Conservation (phyloP, 768 basidiomycete genomes). For the Amylocystis lapponica region DNA sequence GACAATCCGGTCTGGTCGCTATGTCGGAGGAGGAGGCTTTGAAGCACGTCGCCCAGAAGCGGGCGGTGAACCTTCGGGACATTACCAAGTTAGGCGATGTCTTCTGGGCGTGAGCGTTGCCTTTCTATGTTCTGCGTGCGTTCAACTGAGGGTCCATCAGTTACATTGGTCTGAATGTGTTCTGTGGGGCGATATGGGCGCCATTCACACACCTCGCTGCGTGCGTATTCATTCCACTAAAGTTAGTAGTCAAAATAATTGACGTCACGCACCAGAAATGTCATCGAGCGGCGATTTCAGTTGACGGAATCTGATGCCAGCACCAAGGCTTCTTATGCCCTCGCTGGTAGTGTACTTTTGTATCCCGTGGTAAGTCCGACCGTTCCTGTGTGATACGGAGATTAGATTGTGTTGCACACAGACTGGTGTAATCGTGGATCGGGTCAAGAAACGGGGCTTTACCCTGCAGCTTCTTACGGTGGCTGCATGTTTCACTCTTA, state of each 20-base stretch:
- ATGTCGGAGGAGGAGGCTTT: constrained; percentile 58
- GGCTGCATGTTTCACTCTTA: constrained; percentile 54
- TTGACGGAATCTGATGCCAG: constrained; percentile 57
- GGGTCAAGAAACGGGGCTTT: constrained; percentile 48
- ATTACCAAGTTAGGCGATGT: constrained; percentile 66
- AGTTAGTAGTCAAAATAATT: background rate
- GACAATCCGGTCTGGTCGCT: constrained; percentile 30
- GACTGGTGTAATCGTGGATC: constrained; percentile 65
- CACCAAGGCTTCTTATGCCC: constrained; percentile 61
- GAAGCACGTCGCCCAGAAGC: constrained; percentile 60
- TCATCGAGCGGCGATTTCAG: constrained; percentile 63
- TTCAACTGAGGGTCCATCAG: constrained; percentile 27
- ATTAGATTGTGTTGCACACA: constrained; percentile 17
- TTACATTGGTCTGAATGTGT: constrained; percentile 68
- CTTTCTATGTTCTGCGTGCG: background rate
- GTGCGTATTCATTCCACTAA: constrained; percentile 33
- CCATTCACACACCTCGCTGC: constrained; percentile 75
- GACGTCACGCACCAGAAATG: constrained; percentile 48
- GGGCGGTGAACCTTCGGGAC: constrained; percentile 52
- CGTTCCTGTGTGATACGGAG: background rate
- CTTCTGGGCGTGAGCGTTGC: constrained; percentile 62
- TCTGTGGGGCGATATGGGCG: constrained; percentile 73
- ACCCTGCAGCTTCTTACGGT: constrained; percentile 52
- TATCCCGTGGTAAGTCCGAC: constrained; percentile 56
- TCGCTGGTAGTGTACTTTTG: constrained; percentile 61